Evolutionary conservation across 352 stramenopile genomes (phyloP).

Genomic region (Bremia lactucae): DNA sequence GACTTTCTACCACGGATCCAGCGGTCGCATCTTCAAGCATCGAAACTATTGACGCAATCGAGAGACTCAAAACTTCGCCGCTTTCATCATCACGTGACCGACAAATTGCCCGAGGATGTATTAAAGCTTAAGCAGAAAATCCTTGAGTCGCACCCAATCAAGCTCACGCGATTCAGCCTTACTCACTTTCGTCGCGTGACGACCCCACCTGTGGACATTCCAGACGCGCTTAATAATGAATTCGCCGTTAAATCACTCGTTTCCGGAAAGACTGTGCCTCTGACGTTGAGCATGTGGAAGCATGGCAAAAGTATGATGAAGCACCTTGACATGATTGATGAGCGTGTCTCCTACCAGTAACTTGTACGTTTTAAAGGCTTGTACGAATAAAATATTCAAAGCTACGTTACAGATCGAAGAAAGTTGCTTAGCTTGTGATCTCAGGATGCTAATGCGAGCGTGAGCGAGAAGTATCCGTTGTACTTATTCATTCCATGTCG

Average conservation of each 20-base stretch:
- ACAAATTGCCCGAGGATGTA: slow-evolving; percentile 25
- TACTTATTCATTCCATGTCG: no score
- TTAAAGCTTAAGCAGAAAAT: slow-evolving; percentile 39
- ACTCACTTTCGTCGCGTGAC: slow-evolving; percentile 33
- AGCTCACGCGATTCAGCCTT: slow-evolving; percentile 35
- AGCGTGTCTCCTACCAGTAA: slow-evolving; percentile 25
- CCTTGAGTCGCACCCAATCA: slow-evolving; percentile 26
- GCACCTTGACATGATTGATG: slow-evolving; percentile 35
- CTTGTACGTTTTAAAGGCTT: no score
- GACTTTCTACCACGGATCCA: slow-evolving; percentile 4
- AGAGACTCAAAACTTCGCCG: slow-evolving; percentile 17
- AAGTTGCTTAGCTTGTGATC: no score
- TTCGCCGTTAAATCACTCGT: slow-evolving; percentile 27
- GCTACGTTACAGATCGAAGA: neutral
- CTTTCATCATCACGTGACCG: slow-evolving; percentile 1
- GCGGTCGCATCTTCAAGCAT: slow-evolving; percentile 2
- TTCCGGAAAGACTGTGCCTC: slow-evolving; percentile 32
- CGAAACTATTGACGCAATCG: slow-evolving; percentile 11
- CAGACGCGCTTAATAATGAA: slow-evolving; percentile 16
- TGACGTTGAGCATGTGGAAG: slow-evolving; percentile 36
- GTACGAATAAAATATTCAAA: neutral
- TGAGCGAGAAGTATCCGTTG: no score
- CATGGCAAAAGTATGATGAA: slow-evolving; percentile 29
- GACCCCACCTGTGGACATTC: slow-evolving; percentile 37
- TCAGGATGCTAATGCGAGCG: no score